Base-by-base conservation (phyloP, 106 monocot genomes). In the Alisma plantagoaquatica region DNA sequence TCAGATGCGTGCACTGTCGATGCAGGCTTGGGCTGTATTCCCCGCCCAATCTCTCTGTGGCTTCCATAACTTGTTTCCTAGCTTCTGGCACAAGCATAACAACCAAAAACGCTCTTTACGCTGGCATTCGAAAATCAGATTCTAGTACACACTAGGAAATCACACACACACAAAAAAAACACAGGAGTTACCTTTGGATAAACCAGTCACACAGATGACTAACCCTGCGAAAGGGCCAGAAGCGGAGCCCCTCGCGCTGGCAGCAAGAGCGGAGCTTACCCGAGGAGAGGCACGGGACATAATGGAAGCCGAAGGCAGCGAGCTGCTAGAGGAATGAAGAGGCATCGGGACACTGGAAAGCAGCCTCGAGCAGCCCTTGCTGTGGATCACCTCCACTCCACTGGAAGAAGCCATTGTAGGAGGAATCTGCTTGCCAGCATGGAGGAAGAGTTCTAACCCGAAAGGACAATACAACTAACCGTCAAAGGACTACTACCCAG, bases 1-100 rank as follows among this genome's bases (percentile, higher is more conserved):
- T 85, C 44, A 98, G 85, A 70, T 98, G 98, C 27, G 98, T 98
- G 61, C 98, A 98, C 16, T 76, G 76, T 31, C 85, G 79, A 71
- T 98, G 89, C 76, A 98, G 66, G 68, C 74, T 90, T 29, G 80
- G 43, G 56, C 98, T 98, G 57, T 98, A 98, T 25, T 74, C 73
- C 27, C 98, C 98, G 54, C 98, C 98, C 43, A 98, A 31, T 64
- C 79, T 76, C 61, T 82, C 74, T 7, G 85, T 81, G 15, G 90
- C 89, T 29, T 56, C 74, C 90, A 82, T 98, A 43, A 98, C 85
- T 59, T 98, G 81, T 47, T 55, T 77, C 71, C 98, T 90, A 50
- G 85, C 85, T 79, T 98, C 98, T 98, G 85, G 75, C 29, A 64
- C 44, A 52, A 23, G 35, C 23, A 68, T 41, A 19, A 23, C 35